These are phyloP conservation scores for Dryadomyces sulphureus DNA, from an alignment of 2,329 filamentous ascomycete genomes.

Conservation along the genomic window DNA sequence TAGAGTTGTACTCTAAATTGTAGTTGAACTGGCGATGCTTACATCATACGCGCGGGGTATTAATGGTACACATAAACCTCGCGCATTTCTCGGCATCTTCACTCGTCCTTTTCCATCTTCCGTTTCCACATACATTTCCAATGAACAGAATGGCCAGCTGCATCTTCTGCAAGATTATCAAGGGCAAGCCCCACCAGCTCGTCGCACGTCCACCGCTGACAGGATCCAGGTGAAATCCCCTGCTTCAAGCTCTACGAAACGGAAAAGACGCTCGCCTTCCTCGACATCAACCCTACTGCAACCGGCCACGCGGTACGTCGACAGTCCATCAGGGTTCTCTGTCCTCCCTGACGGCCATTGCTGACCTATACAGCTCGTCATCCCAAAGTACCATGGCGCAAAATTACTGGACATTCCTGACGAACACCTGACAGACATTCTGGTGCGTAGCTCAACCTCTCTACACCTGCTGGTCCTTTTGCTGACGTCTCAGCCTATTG, in stretches of 20 bases:
- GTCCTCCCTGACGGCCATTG: not conserved
- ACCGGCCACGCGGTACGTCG: slow-evolving; percentile 70
- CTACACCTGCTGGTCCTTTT: not conserved
- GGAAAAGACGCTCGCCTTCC: slow-evolving; percentile 85
- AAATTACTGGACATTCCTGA: slow-evolving; percentile 91
- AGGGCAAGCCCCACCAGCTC: too few relatives aligned
- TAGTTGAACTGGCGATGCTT: too few relatives aligned
- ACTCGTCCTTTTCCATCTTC: too few relatives aligned
- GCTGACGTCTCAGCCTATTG: slow-evolving; percentile 41
- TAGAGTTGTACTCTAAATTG: too few relatives aligned
- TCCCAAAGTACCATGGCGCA: slow-evolving; percentile 85
- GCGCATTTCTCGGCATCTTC: not conserved
- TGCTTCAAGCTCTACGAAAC: slow-evolving; percentile 93
- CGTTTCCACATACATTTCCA: not conserved
- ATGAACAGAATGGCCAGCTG: slow-evolving; percentile 47
- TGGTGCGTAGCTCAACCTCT: slow-evolving; percentile 34
- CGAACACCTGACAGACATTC: slow-evolving; percentile 65
- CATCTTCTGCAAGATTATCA: slow-evolving; percentile 98
- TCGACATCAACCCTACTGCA: slow-evolving; percentile 86
- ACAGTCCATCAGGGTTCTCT: not conserved
- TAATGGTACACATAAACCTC: too few relatives aligned
- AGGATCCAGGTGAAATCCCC: slow-evolving; percentile 87
- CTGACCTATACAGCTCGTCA: slow-evolving; percentile 56
- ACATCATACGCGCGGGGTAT: too few relatives aligned
- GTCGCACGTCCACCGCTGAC: too few relatives aligned